Base-by-base conservation (phyloP, 768 basidiomycete genomes). In the Termitomyces sp. region DNA sequence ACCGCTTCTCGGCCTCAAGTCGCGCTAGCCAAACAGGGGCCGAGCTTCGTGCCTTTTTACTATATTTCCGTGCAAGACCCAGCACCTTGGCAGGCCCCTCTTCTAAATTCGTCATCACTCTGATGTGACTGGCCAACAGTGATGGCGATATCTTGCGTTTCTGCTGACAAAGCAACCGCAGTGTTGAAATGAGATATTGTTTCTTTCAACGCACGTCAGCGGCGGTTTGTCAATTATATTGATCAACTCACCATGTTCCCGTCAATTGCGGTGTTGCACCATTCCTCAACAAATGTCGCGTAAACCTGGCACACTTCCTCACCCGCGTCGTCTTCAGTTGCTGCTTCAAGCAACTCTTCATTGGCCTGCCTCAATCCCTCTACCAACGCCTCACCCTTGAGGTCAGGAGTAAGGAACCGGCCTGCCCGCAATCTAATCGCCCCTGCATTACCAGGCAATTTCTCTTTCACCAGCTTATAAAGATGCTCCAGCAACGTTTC, bases 21-120 rank as follows among this genome's bases (percentile, higher is more conserved):
- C 82, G 72, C 16, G 77, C 75, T 13, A 82, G 67, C 84, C 86
- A 88, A 28, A 87, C 74, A 18, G 61, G 61, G 22, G 79, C 70
- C 46, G 76, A 73, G 2, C 65, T 42, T 33, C 74, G 73, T 37
- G 64, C 67, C 55, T 68, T 64, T 39, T 59, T 59, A 3, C 81
- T 77, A 65, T 86, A 86, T 62, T 77, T 77, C 52, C 73, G 71
- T 10, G 81, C 79, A 13, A 72, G 64, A 39, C 65, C 68, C 52
- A 79, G 56, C 10, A 76, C 67, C 66, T 75, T 77, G 55, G 69
- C 70, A 62, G 69, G 66, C 13, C 39, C 51, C n/a, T 51, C 49
- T 39, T 55, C 60, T 5, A 55, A 49, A 47, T 59, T 49, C 51
- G 61, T 66, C 65, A 72, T 26, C 48, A 72, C 33, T 53, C 63